phyloP scores from a whole-genome alignment of 2,329 filamentous ascomycete species.

The Alternaria brassicicola region DNA sequence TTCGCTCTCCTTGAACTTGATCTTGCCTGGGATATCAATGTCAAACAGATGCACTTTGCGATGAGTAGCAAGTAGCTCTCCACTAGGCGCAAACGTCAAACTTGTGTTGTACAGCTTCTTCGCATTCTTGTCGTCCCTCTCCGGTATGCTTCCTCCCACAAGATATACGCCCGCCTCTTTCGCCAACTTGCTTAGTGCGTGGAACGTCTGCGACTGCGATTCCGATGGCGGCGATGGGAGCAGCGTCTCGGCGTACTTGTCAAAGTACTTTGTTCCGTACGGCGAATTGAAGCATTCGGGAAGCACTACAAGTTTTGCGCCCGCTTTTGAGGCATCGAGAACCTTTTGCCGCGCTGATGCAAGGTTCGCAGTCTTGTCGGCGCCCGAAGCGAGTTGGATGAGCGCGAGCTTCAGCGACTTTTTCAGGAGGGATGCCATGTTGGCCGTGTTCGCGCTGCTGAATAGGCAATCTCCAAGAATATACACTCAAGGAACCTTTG shows the following conservation, averaged over 20 bases:
- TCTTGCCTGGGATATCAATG: constrained; percentile 95
- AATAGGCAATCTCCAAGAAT: not conserved
- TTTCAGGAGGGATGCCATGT: constrained; percentile 43
- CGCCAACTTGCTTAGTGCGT: constrained; percentile 81
- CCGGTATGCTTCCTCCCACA: constrained; percentile 90
- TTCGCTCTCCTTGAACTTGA: constrained; percentile 88
- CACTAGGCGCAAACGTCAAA: constrained; percentile 78
- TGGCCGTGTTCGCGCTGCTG: not conserved
- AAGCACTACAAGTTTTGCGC: constrained; percentile 86
- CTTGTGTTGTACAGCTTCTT: constrained; percentile 90
- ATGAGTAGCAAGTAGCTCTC: constrained; percentile 82
- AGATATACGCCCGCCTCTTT: constrained; percentile 79
- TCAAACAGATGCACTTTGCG: constrained; percentile 97
- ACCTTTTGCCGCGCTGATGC: constrained; percentile 80
- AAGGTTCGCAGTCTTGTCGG: constrained; percentile 87
- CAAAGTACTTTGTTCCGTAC: constrained; percentile 90
- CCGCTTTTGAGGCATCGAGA: constrained; percentile 73
- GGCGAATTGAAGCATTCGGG: constrained; percentile 99
- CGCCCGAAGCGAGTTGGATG: constrained; percentile 57
- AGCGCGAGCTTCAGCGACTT: constrained; percentile 49
- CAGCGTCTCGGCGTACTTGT: constrained; percentile 89
- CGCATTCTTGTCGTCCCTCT: constrained; percentile 62
- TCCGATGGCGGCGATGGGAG: constrained; percentile 73
- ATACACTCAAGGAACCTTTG: not conserved
- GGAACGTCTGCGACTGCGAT: constrained; percentile 79